Base-by-base conservation (phyloP, 768 basidiomycete species). In the Suillus clintonianus region DNA sequence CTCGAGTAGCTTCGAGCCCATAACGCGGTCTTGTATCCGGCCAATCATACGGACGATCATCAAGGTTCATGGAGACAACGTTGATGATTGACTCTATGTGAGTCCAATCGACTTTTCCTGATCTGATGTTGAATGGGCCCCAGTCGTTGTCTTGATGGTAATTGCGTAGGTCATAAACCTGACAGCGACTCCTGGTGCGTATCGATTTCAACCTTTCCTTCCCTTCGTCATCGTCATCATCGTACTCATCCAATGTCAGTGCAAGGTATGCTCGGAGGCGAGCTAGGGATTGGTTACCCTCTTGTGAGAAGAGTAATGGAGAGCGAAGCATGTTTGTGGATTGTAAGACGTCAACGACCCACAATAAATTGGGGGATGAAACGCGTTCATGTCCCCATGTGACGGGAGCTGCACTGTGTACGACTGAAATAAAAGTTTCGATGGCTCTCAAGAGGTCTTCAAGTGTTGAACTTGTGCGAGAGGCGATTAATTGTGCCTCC, bases 131-230 rank as follows among this genome's bases (percentile, higher is more conserved):
- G 66, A 84, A 88, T 6, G 90, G 90, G 1, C 89, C 91, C 83
- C 85, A 91, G 22, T 77, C 72, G 62, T 80, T 86, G 27, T 76
- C 75, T 30, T 66, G 66, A 39, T 69, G 71, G 69, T 91, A 91
- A 67, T 87, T 85, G 13, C 82, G 80, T 51, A 91, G 79, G 71
- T 89, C 82, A 74, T 92, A 92, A 5, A 89, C 86, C 67, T 78
- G 85, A 62, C 80, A 81, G 43, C 91, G 79, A 65, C 87, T 86
- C 37, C 70, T 69, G 53, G 78, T 79, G 30, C 86, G 84, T 30
- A 80, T 67, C 11, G 51, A 37, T 48, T 68, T 71, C 53, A 81
- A 69, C 9, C 69, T 75, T 56, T 47, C 59, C 41, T 56, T 63
- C 65, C 66, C 47, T 73, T 65, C 57, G 66, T 67, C 64, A 34